These are phyloP conservation scores for Gnomoniopsis sp. DNA, from an alignment of 2,329 filamentous ascomycete genomes.

Conservation along the genomic window DNA sequence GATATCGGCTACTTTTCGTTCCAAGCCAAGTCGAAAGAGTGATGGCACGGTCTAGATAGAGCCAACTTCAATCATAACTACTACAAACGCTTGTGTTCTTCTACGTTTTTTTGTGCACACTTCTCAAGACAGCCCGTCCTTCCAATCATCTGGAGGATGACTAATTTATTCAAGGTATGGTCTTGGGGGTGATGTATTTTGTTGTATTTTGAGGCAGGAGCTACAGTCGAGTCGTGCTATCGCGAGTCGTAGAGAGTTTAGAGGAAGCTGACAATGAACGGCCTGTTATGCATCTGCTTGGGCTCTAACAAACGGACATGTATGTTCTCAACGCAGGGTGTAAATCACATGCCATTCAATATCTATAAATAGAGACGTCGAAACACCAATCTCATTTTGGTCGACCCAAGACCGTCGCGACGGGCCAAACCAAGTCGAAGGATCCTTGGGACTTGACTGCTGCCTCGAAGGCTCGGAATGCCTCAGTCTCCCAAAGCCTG, in stretches of 20 bases:
- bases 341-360: not conserved
- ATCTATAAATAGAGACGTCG: not conserved
- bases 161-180: too few relatives aligned
- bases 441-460: not conserved
- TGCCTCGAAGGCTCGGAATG: not conserved
- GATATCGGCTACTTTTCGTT: not conserved
- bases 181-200: too few relatives aligned
- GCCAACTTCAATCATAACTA: not conserved
- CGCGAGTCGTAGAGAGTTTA: too few relatives aligned
- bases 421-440: constrained; percentile 5
- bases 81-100: not conserved
- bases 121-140: too few relatives aligned
- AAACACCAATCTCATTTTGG: not conserved
- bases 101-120: too few relatives aligned
- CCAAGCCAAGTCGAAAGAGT: not conserved
- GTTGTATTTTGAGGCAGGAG: too few relatives aligned
- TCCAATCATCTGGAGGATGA: too few relatives aligned
- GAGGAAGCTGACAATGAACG: too few relatives aligned
- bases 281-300: too few relatives aligned
- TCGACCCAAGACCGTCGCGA: not conserved
- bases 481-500: constrained; percentile 1
- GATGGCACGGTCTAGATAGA: not conserved
- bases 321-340: not conserved
- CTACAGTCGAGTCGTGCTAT: too few relatives aligned
- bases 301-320: too few relatives aligned